These are phyloP conservation scores for Pythium pyrilobum DNA, from an alignment of 352 stramenopile species.

Conservation along the genomic window DNA sequence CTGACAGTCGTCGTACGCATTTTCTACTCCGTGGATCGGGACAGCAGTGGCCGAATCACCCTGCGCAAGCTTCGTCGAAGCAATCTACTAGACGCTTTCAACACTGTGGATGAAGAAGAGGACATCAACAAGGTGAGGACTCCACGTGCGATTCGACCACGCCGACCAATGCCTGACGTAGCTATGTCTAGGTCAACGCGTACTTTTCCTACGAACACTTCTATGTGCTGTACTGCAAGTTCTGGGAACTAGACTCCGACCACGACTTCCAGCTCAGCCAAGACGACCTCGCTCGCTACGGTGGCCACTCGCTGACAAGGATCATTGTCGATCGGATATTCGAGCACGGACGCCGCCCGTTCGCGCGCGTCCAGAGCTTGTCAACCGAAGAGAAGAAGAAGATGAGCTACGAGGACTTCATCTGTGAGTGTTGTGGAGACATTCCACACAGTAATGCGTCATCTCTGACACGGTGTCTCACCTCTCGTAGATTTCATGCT, in stretches of 20 bases:
- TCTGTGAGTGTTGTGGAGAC: constrained; percentile 45
- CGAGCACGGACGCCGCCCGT: constrained; percentile 70
- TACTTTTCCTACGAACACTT: constrained; percentile 99
- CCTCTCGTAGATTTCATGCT: constrained; percentile 94
- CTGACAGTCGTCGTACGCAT: constrained; percentile 95
- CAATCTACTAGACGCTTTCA: constrained; percentile 94
- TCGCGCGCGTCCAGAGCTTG: constrained; percentile 73
- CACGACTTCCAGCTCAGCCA: constrained; percentile 82
- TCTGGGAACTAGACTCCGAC: constrained; percentile 98
- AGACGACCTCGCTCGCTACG: constrained; percentile 83
- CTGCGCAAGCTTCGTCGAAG: constrained; percentile 91
- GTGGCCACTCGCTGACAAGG: constrained; percentile 73
- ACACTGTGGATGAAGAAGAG: constrained; percentile 97
- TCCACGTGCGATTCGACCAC: no score
- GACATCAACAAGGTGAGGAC: constrained; percentile 99
- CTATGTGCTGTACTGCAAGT: constrained; percentile 99
- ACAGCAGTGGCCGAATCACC: constrained; percentile 94
- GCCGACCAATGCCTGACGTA: background rate
- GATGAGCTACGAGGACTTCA: constrained; percentile 90
- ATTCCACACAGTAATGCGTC: constrained; percentile 8
- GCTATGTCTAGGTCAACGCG: constrained; percentile 65
- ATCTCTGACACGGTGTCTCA: constrained; percentile 41
- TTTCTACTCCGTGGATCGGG: constrained; percentile 93
- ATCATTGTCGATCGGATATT: constrained; percentile 89
- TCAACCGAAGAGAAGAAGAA: constrained; percentile 82